Percentiles rank a stretch among this genome's conserved stretches.
phyloP scores from a whole-genome alignment of 306 rosid species.

The Styphnolobium japonicum region DNA sequence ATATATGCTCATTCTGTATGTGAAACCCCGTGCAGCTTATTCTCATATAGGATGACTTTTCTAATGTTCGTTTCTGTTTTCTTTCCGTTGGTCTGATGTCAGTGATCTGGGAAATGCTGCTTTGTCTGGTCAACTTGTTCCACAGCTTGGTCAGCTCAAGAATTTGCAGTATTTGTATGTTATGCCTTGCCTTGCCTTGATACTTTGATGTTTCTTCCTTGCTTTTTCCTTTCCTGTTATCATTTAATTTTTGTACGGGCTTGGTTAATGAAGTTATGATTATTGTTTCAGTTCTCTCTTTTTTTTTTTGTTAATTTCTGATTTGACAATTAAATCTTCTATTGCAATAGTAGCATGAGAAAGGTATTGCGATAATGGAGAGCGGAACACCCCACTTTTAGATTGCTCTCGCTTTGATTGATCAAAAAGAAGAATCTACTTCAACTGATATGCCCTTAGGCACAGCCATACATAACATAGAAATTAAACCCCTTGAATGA shows the following conservation, averaged over 20 bases:
- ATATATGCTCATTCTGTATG: background rate
- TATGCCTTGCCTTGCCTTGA: constrained; percentile 36
- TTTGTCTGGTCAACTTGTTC: constrained; percentile 90
- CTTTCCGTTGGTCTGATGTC: constrained; percentile 23
- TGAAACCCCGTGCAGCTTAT: background rate
- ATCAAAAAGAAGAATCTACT: background rate
- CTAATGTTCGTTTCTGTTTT: constrained; percentile 29
- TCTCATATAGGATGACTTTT: constrained; percentile 7
- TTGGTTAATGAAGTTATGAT: background rate
- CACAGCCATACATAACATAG: background rate
- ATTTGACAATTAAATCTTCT: background rate
- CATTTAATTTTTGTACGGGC: background rate
- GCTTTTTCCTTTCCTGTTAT: background rate
- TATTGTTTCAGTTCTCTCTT: background rate
- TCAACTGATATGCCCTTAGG: background rate
- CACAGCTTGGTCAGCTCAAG: constrained; percentile 95
- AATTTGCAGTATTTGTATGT: constrained; percentile 96
- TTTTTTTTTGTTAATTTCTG: background rate
- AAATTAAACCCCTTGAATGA: background rate
- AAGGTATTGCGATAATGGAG: background rate
- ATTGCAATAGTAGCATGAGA: background rate
- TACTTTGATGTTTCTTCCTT: constrained; percentile 13
- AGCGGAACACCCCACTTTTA: background rate
- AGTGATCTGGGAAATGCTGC: constrained; percentile 99
- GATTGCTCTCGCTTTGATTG: background rate